Base-by-base conservation (phyloP, 129 eudicot genomes). In the Pulicaria dysenterica region DNA sequence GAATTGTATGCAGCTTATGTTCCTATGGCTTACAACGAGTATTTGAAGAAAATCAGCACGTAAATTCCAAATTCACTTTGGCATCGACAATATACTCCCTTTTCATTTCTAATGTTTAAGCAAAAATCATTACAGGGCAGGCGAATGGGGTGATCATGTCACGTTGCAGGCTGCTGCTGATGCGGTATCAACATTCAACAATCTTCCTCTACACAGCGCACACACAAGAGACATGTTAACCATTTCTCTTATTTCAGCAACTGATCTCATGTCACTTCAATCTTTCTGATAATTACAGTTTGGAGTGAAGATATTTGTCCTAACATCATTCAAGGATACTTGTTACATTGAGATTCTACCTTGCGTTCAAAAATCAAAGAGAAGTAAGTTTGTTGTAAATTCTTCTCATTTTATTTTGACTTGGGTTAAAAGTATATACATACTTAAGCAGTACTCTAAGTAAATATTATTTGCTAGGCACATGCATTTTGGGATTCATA, bases 141-240 rank as follows among this genome's bases (percentile, higher is more conserved):
- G 97, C 69, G 97, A 85, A 79, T 90, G 95, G 96, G 96, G 96
- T 2, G 96, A 87, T 81, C 91, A 87, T 83, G 84, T 85, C 62
- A 90, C 96, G 17, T 75, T 90, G 83, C 97, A 87, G 68, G 97
- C 97, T 61, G 95, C 95, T 42, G 89, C 97, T 68, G 97, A 91
- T 83, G 73, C 77, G 83, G 91, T 85, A 88, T 55, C 79, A n/a
- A 63, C 56, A 10, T 85, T 55, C 79, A n/a, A 63, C 56, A 10
- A 45, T 62, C 75, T 72, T 57, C 54, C 39, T 49, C 47, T 39
- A 44, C 15, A 45, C 12, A 47, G 51, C 69, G 55, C 59, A 42
- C 3, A 4, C 24, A 4, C 41, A 17, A n/a, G 7, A 67, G 65
- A 10, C 41, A 48, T 45, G 31, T 24, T 59, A 45, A 5, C 39